A percentile compares a stretch with the other conserved stretches of the same genome.
Conservation (phyloP, 108 stramenopile genomes). For the Licmophora abbreviata region DNA sequence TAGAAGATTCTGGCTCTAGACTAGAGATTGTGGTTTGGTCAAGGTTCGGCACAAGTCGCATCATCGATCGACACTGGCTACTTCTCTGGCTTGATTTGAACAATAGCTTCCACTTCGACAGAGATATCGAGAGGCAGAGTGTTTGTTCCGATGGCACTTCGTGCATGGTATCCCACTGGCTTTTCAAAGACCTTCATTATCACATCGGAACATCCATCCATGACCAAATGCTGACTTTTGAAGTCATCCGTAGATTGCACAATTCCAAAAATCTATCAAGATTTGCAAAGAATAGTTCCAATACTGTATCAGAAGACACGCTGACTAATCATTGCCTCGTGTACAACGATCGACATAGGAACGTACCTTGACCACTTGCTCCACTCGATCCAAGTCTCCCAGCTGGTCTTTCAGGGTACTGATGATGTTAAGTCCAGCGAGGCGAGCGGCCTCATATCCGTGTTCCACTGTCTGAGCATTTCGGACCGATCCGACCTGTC, state of each 20-base stretch:
- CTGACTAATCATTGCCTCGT: background rate
- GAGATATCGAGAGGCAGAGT: slow-evolving; percentile 73
- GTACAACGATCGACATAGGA: too few species aligned
- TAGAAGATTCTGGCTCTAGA: too few species aligned
- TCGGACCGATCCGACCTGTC: slow-evolving; percentile 64
- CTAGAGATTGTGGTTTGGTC: too few species aligned
- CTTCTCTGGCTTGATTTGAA: slow-evolving; percentile 44
- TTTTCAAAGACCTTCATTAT: slow-evolving; percentile 80
- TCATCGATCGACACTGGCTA: too few species aligned
- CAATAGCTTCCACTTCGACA: slow-evolving; percentile 79
- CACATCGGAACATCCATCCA: slow-evolving; percentile 81
- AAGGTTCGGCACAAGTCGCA: too few species aligned
- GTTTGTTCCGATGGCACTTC: slow-evolving; percentile 76
- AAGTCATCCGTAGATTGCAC: slow-evolving; percentile 76
- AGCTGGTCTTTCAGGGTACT: slow-evolving; percentile 70
- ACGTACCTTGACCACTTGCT: slow-evolving; percentile 76
- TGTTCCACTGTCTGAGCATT: slow-evolving; percentile 55
- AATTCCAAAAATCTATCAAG: slow-evolving; percentile 72
- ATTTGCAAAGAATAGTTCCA: too few species aligned
- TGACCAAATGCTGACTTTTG: slow-evolving; percentile 75
- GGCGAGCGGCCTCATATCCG: slow-evolving; percentile 82
- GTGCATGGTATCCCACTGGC: slow-evolving; percentile 73
- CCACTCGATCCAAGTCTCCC: slow-evolving; percentile 77
- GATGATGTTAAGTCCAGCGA: slow-evolving; percentile 79
- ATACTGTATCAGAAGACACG: too few species aligned